These are phyloP conservation scores for Claviceps digitariae DNA, from an alignment of 2,329 filamentous ascomycete genomes.

Conservation along the genomic window DNA sequence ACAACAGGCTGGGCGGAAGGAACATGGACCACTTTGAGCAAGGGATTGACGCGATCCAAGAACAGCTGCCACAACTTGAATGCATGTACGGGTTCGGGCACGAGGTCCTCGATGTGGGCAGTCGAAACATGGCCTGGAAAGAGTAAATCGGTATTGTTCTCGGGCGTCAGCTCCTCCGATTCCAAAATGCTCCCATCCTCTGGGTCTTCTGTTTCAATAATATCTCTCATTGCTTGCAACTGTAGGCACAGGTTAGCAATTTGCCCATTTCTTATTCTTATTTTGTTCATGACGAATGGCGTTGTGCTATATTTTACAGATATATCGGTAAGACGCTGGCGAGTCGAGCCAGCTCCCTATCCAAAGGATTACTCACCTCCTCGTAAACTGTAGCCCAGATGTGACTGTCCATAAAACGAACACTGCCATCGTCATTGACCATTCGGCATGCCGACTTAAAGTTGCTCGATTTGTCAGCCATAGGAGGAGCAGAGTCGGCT, in stretches of 20 bases:
- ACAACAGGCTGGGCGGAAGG: slow-evolving; percentile 54
- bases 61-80: slow-evolving; percentile 64
- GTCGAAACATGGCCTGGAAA: slow-evolving; percentile 27
- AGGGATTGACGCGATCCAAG: slow-evolving; percentile 59
- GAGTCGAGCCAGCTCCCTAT: background rate
- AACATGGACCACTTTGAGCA: slow-evolving; percentile 59
- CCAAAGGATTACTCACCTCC: slow-evolving; percentile 30
- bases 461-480: slow-evolving; percentile 16
- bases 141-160: slow-evolving; percentile 38
- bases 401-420: slow-evolving; percentile 44
- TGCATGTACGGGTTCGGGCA: slow-evolving; percentile 52
- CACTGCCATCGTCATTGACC: slow-evolving; percentile 38
- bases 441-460: slow-evolving; percentile 39
- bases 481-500: slow-evolving; percentile 13
- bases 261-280: background rate
- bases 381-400: slow-evolving; percentile 41
- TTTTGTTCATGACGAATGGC: background rate
- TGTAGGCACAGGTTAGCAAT: slow-evolving; percentile 15
- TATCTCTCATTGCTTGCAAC: slow-evolving; percentile 45
- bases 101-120: slow-evolving; percentile 34
- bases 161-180: slow-evolving; percentile 35
- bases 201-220: slow-evolving; percentile 35
- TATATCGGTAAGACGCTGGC: background rate
- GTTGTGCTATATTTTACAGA: background rate
- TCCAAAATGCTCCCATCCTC: slow-evolving; percentile 36